phyloP scores from a whole-genome alignment of 2,329 filamentous ascomycete genomes.

The Zopfia rhizophila region DNA sequence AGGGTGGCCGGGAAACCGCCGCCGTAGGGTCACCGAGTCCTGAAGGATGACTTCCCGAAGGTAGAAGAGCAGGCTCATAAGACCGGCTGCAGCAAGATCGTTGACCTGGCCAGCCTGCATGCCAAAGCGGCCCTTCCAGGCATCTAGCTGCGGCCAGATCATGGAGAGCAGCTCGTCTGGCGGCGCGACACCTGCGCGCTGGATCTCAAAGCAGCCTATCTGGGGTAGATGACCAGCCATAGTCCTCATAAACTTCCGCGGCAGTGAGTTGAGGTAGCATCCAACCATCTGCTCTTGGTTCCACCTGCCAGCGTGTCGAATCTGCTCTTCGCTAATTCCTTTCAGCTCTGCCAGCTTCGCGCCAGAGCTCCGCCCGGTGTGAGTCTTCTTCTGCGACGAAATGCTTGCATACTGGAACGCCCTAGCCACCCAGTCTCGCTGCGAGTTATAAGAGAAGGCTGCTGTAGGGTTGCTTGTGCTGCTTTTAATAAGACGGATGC shows the following conservation, averaged over 20 bases:
- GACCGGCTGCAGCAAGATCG: conserved; percentile 1
- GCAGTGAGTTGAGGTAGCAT: conserved; percentile 8
- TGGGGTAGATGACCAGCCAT: conserved; percentile 3
- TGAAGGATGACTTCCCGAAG: conserved; percentile 8
- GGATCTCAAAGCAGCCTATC: conserved; percentile 10
- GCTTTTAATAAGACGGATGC: too few species aligned
- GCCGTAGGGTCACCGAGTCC: conserved; percentile 3
- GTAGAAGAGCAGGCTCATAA: conserved; percentile 10
- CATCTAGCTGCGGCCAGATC: conserved; percentile 7
- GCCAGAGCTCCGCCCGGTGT: neutral
- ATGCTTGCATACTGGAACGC: conserved; percentile 2
- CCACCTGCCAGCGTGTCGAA: conserved; percentile 1
- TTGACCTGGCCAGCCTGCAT: conserved; percentile 3
- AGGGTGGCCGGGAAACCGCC: neutral
- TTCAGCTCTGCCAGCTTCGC: conserved; percentile 8
- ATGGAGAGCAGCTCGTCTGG: conserved; percentile 4
- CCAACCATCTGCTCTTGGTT: conserved; percentile 10
- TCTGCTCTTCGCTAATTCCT: conserved; percentile 4
- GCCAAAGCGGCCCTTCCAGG: conserved; percentile 6
- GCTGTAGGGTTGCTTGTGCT: conserved; percentile 3
- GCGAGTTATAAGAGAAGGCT: neutral
- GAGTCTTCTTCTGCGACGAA: conserved; percentile 9
- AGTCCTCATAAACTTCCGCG: conserved; percentile 8
- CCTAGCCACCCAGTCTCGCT: conserved; percentile 1
- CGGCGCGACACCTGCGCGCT: neutral